These are phyloP conservation scores for Penicillium odoratum DNA, from an alignment of 495 filamentous ascomycete genomes.

Conservation along the genomic window DNA sequence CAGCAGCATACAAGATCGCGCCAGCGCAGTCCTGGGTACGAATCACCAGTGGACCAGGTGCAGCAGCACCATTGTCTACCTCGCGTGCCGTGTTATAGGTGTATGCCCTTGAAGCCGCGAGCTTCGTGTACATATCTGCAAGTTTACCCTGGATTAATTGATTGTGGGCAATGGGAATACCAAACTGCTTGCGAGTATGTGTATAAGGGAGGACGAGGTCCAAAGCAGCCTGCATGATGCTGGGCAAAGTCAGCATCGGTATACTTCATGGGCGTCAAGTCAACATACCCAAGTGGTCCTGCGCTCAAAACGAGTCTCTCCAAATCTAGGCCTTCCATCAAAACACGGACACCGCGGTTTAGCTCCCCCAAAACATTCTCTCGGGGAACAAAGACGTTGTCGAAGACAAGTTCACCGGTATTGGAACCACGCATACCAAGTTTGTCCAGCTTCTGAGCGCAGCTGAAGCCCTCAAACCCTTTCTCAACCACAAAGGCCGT, in stretches of 20 bases:
- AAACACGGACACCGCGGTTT: conserved; percentile 80
- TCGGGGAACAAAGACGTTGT: conserved; percentile 84
- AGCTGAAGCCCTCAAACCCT: conserved; percentile 72
- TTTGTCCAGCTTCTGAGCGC: conserved; percentile 92
- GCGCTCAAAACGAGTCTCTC: conserved; percentile 91
- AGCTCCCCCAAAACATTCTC: conserved; percentile 78
- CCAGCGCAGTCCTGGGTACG: conserved; percentile 92
- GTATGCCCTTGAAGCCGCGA: conserved; percentile 77
- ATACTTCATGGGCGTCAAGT: background rate
- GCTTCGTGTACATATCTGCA: conserved; percentile 96
- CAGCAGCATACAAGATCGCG: conserved; percentile 90
- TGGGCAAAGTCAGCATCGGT: conserved; percentile 29
- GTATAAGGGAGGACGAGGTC: conserved; percentile 88
- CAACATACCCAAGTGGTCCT: conserved; percentile 71
- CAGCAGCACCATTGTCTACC: conserved; percentile 66
- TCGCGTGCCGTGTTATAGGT: conserved; percentile 74
- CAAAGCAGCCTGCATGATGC: conserved; percentile 90
- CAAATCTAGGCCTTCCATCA: conserved; percentile 96
- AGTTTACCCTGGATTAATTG: conserved; percentile 92
- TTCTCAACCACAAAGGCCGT: conserved; percentile 91
- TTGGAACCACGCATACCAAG: conserved; percentile 97
- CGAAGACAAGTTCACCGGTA: conserved; percentile 92
- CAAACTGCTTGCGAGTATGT: conserved; percentile 88
- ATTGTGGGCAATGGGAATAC: conserved; percentile 82
- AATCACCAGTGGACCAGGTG: conserved; percentile 47